Evolutionary conservation across 2,329 filamentous ascomycete species (phyloP).

Genomic region (Aureobasidium leucospermi): DNA sequence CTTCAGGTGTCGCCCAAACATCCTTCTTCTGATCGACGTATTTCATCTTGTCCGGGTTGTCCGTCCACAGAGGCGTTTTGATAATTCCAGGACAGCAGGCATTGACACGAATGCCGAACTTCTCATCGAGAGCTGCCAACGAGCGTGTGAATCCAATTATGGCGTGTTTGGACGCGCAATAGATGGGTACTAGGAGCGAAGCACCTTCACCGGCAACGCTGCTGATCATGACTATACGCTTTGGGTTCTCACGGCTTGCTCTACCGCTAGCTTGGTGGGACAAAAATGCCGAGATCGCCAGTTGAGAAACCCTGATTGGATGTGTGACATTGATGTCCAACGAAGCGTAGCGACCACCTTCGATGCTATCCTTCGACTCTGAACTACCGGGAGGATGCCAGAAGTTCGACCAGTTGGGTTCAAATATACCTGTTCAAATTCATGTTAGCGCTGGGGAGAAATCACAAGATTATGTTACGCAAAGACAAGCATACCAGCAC

Average conservation of each 20-base stretch:
- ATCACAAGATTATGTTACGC: too few relatives aligned
- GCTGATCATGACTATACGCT: conserved; percentile 38
- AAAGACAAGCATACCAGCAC: conserved; percentile 37
- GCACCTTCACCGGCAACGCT: conserved; percentile 38
- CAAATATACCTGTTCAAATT: conserved; percentile 33
- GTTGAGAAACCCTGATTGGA: conserved; percentile 40
- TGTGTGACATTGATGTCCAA: conserved; percentile 44
- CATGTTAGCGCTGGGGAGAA: too few relatives aligned
- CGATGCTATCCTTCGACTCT: conserved; percentile 27
- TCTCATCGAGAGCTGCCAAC: conserved; percentile 41
- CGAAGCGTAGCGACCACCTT: conserved; percentile 29
- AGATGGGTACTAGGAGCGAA: conserved; percentile 34
- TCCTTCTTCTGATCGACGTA: conserved; percentile 39
- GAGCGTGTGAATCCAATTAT: conserved; percentile 44
- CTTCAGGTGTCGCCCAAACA: conserved; percentile 52
- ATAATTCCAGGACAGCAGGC: conserved; percentile 55
- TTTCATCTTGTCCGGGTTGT: conserved; percentile 52
- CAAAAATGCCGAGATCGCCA: conserved; percentile 40
- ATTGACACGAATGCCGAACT: conserved; percentile 49
- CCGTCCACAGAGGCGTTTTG: conserved; percentile 55
- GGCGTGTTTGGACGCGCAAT: conserved; percentile 40
- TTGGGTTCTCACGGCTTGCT: conserved; percentile 34
- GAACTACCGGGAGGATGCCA: conserved; percentile 38
- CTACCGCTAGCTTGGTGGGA: conserved; percentile 27
- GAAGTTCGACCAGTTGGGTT: conserved; percentile 42